Percentiles rank a stretch among this genome's conserved stretches.
Evolutionary conservation across 768 basidiomycete species (phyloP).

Genomic region (Suillus alpinus): DNA sequence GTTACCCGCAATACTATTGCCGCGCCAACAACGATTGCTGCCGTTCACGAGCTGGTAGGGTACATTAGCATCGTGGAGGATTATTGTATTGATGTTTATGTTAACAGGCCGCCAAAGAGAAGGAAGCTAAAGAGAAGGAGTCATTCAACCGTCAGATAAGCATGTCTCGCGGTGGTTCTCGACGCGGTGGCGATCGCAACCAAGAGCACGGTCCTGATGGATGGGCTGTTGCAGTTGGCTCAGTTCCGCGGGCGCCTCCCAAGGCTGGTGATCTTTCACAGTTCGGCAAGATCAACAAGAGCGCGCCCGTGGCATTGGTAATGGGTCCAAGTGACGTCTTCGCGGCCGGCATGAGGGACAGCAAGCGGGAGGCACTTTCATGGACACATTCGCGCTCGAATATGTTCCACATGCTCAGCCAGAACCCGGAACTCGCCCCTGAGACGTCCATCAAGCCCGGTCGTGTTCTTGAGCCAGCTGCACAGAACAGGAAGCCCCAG

Average conservation of each 20-base stretch:
- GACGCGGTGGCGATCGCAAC: constrained; percentile 56
- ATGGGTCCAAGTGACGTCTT: constrained; percentile 89
- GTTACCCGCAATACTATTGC: constrained; percentile 63
- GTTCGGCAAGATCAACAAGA: constrained; percentile 84
- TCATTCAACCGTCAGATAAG: constrained; percentile 57
- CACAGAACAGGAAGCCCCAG: constrained; percentile 66
- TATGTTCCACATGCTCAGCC: constrained; percentile 85
- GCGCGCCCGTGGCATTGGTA: constrained; percentile 68
- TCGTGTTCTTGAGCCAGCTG: constrained; percentile 43
- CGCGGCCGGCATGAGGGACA: constrained; percentile 59
- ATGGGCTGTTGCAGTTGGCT: constrained; percentile 74
- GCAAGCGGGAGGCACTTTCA: constrained; percentile 71
- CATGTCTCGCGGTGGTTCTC: constrained; percentile 72
- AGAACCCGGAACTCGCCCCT: constrained; percentile 51
- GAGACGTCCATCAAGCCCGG: constrained; percentile 55
- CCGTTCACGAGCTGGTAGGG: constrained; percentile 81
- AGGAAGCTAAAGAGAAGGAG: constrained; percentile 61
- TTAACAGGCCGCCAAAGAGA: constrained; percentile 77
- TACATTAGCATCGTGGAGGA: constrained; percentile 3
- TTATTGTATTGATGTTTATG: constrained; percentile 4
- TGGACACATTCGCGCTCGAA: constrained; percentile 78
- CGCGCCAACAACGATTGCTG: constrained; percentile 84
- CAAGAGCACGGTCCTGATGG: constrained; percentile 73
- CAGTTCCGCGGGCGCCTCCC: constrained; percentile 52
- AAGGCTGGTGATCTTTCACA: constrained; percentile 85